These are phyloP conservation scores for Pistacia integerrima DNA, from an alignment of 345 rosid species.

Conservation along the genomic window DNA sequence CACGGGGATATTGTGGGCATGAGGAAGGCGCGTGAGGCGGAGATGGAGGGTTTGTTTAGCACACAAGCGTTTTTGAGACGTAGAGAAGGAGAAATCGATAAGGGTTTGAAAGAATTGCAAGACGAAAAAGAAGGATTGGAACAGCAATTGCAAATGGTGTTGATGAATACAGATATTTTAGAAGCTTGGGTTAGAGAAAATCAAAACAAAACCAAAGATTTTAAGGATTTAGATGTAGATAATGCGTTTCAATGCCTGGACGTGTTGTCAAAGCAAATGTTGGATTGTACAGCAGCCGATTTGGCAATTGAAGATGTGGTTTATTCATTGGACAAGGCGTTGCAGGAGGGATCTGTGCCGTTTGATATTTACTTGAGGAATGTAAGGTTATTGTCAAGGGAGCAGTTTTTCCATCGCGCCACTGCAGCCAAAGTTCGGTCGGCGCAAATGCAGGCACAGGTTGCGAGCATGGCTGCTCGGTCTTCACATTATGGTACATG, in stretches of 20 bases:
- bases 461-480: slow-evolving; percentile 81
- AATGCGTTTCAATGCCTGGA: slow-evolving; percentile 60
- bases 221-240: slow-evolving; percentile 51
- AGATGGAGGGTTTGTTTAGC: slow-evolving; percentile 70
- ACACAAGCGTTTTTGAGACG: slow-evolving; percentile 67
- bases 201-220: slow-evolving; percentile 40
- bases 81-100: slow-evolving; percentile 60
- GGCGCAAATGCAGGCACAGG: slow-evolving; percentile 87
- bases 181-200: slow-evolving; percentile 76
- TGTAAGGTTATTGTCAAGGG: slow-evolving; percentile 85
- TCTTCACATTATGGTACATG: slow-evolving; percentile 35
- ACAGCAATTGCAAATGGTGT: slow-evolving; percentile 75
- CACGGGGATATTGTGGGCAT: slow-evolving; percentile 56
- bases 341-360: slow-evolving; percentile 61
- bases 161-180: slow-evolving; percentile 69
- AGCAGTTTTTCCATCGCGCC: slow-evolving; percentile 89
- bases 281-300: slow-evolving; percentile 72
- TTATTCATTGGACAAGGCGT: slow-evolving; percentile 74
- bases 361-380: slow-evolving; percentile 89
- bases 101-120: slow-evolving; percentile 68
- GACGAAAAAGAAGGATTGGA: slow-evolving; percentile 78
- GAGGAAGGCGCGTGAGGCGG: slow-evolving; percentile 73
- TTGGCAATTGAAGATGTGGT: slow-evolving; percentile 88
- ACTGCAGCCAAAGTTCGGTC: slow-evolving; percentile 75
- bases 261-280: slow-evolving; percentile 70